Conservation (phyloP, 768 basidiomycete genomes). For the Leccinum sublutescens region DNA sequence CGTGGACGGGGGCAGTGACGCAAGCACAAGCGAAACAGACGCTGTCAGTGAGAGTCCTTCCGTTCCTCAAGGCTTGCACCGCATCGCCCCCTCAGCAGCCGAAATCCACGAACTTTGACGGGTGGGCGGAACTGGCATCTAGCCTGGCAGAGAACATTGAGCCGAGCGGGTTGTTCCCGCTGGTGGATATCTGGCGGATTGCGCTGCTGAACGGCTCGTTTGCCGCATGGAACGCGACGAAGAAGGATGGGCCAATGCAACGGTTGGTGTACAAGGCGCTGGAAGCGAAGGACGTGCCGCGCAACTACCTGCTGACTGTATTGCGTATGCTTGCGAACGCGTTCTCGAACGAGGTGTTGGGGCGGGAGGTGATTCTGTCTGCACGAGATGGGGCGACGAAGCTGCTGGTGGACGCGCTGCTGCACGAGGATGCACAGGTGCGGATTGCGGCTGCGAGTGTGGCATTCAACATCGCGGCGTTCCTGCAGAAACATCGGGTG, state of each 20-base stretch:
- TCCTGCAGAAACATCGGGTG: constrained; percentile 60
- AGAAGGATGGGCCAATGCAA: constrained; percentile 40
- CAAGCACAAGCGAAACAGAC: constrained; percentile 45
- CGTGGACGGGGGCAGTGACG: constrained; percentile 32
- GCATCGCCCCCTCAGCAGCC: constrained; percentile 24
- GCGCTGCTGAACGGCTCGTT: constrained; percentile 65
- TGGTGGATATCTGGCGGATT: constrained; percentile 81
- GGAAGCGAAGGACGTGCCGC: constrained; percentile 29
- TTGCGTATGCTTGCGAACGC: constrained; percentile 70
- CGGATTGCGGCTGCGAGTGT: constrained; percentile 81
- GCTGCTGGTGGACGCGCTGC: constrained; percentile 62
- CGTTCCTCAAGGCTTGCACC: constrained; percentile 63
- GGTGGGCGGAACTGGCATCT: constrained; percentile 50
- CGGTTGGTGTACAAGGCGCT: constrained; percentile 48
- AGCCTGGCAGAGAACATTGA: constrained; percentile 47
- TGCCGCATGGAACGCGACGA: constrained; percentile 46
- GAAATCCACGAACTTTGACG: constrained; percentile 38
- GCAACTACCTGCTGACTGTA: constrained; percentile 63
- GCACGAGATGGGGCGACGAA: constrained; percentile 41
- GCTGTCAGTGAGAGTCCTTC: constrained; percentile 48
- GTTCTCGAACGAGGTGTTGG: constrained; percentile 47
- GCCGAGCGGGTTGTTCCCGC: constrained; percentile 64
- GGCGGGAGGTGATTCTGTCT: constrained; percentile 39
- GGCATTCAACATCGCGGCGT: constrained; percentile 70
- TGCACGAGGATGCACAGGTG: constrained; percentile 66